Percentiles rank a stretch among this genome's conserved stretches.
phyloP scores from a whole-genome alignment of 139 green algal genomes.

The Mesostigma viride region DNA sequence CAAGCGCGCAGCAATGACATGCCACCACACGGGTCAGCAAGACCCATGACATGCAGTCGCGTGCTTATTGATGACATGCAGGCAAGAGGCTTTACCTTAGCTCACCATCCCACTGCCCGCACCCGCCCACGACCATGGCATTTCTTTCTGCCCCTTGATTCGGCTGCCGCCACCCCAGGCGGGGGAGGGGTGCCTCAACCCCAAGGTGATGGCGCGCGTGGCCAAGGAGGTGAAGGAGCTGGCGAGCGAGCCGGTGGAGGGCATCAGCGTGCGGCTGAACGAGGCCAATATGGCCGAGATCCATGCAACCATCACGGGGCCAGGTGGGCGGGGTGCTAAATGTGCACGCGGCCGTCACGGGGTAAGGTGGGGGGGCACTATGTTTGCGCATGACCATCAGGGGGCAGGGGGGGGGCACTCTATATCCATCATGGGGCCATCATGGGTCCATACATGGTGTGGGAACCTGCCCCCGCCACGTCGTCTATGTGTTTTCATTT shows the following conservation, averaged over 20 bases:
- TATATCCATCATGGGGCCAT: background rate
- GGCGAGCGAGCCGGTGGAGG: conserved; percentile 46
- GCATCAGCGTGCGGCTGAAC: conserved; percentile 71
- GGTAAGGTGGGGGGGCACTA: background rate
- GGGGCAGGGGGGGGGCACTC: background rate
- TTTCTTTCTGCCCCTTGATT: too few relatives aligned
- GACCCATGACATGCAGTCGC: too few relatives aligned
- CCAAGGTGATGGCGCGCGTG: conserved; percentile 24
- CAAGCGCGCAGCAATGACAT: too few relatives aligned
- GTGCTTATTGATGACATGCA: too few relatives aligned
- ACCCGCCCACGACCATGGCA: too few relatives aligned
- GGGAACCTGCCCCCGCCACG: background rate
- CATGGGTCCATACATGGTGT: background rate
- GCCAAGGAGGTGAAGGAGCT: conserved; percentile 63
- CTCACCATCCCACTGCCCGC: too few relatives aligned
- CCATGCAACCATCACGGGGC: conserved; percentile 72
- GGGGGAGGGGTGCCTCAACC: conserved; percentile 25
- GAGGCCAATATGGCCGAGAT: conserved; percentile 77
- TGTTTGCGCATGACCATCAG: background rate
- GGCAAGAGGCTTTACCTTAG: too few relatives aligned
- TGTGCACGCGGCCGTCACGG: background rate
- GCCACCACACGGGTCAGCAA: too few relatives aligned
- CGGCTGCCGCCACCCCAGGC: too few relatives aligned
- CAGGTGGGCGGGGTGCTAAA: conserved; percentile 34
- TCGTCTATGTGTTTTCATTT: background rate